Percentiles rank a stretch among this genome's conserved stretches.
Conservation (phyloP, 1,284 basidiomycete genomes). For the Sanguinoderma infundibulare region DNA sequence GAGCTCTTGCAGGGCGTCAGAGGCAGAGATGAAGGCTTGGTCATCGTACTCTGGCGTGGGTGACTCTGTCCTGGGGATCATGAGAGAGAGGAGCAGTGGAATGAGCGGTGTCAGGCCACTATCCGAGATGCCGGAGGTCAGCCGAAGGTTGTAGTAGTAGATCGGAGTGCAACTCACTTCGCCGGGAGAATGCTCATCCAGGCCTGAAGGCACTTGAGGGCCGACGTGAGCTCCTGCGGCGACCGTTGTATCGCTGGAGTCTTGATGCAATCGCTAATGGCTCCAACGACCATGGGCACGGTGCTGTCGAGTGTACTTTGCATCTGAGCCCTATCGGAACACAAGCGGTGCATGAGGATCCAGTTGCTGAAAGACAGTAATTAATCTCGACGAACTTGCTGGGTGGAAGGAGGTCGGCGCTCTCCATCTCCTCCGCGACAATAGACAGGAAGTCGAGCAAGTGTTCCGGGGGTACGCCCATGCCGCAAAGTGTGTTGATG, state of each 20-base stretch:
- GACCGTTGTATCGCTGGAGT: constrained; percentile 31
- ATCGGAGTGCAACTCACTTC: constrained; percentile 50
- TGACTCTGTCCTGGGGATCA: constrained; percentile 48
- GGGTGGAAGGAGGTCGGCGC: constrained; percentile 74
- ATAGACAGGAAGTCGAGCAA: constrained; percentile 85
- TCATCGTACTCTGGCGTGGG: constrained; percentile 46
- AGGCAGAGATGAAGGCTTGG: constrained; percentile 61
- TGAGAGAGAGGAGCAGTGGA: constrained; percentile 62
- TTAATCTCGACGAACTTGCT: constrained; percentile 64
- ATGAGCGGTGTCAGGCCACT: constrained; percentile 70
- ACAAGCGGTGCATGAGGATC: not conserved
- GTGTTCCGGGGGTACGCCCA: constrained; percentile 57
- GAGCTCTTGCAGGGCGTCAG: constrained; percentile 78
- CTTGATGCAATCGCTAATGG: constrained; percentile 59
- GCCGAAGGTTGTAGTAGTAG: constrained; percentile 2
- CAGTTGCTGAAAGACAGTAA: not conserved
- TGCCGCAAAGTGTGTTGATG: constrained; percentile 59
- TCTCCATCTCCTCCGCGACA: constrained; percentile 78
- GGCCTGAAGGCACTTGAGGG: constrained; percentile 78
- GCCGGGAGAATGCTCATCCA: constrained; percentile 78
- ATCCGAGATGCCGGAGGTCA: no score
- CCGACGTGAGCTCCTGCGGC: constrained; percentile 64
- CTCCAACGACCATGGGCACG: constrained; percentile 69
- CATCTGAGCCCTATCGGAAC: constrained; percentile 61
- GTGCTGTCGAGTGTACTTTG: constrained; percentile 66